A percentile compares a stretch with the other conserved stretches of the same genome.
Conservation (phyloP, 78 protist genomes). For the Isochrysis galbana region DNA sequence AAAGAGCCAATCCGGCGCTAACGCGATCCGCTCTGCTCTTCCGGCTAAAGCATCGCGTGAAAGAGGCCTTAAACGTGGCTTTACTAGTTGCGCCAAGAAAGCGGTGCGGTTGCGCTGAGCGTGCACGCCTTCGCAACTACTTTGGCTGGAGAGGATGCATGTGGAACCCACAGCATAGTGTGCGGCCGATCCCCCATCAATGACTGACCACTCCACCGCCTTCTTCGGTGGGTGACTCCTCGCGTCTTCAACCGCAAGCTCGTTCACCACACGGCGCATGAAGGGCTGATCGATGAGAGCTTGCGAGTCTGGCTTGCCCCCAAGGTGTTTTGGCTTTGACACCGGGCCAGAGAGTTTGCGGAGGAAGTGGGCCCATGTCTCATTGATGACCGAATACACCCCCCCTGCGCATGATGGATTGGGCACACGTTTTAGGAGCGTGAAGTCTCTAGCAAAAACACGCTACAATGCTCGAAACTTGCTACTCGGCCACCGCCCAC, state of each 20-base stretch:
- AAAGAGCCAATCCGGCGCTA: slow-evolving; percentile 1
- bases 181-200: neutral
- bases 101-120: neutral
- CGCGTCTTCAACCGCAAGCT: neutral
- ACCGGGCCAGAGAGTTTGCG: neutral
- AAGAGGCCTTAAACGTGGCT: no score
- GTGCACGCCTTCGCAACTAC: neutral
- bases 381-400: neutral
- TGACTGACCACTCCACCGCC: neutral
- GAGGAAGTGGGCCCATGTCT: neutral
- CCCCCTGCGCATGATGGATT: neutral
- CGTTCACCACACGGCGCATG: neutral
- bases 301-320: neutral
- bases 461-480: no score
- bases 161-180: neutral
- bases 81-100: neutral
- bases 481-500: no score
- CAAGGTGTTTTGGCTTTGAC: neutral
- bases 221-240: neutral
- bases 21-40: neutral
- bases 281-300: slow-evolving; percentile 8
- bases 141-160: neutral
- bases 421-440: no score
- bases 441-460: no score
- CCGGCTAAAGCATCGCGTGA: neutral